A percentile compares a stretch with the other conserved stretches of the same genome.
Evolutionary conservation across 2,329 filamentous ascomycete genomes (phyloP).

Genomic region (Fusarium piperis): DNA sequence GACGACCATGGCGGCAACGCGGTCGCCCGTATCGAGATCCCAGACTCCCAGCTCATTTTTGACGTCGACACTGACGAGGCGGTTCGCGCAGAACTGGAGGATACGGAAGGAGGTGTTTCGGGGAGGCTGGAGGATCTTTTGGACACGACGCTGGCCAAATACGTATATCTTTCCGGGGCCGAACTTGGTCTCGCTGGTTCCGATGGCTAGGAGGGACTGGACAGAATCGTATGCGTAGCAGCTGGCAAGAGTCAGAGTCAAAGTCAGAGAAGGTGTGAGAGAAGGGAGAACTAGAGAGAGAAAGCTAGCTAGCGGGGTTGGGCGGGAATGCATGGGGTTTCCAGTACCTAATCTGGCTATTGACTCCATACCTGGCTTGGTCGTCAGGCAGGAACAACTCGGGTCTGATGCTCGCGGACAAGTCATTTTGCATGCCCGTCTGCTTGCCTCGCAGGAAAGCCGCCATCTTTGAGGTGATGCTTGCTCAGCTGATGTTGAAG

Average conservation of each 20-base stretch:
- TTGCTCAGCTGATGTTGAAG: background rate
- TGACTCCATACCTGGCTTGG: conserved; percentile 83
- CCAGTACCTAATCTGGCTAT: conserved; percentile 77
- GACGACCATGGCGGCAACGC: conserved; percentile 76
- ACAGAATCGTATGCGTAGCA: conserved; percentile 91
- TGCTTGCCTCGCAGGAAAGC: conserved; percentile 92
- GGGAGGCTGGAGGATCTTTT: conserved; percentile 76
- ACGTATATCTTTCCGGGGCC: conserved; percentile 90
- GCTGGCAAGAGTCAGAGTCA: conserved; percentile 52
- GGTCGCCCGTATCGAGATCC: conserved; percentile 76
- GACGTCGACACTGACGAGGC: conserved; percentile 83
- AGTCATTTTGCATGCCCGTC: conserved; percentile 89
- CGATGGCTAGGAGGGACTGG: conserved; percentile 91
- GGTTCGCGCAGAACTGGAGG: conserved; percentile 86
- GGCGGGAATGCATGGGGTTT: conserved; percentile 3
- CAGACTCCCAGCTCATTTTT: conserved; percentile 88
- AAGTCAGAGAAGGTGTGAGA: conserved; percentile 19
- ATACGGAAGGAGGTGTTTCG: conserved; percentile 78
- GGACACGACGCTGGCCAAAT: conserved; percentile 83
- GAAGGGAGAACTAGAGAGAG: conserved; percentile 15
- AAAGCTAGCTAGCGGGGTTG: conserved; percentile 6
- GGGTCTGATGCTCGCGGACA: conserved; percentile 82
- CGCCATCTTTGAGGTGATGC: conserved; percentile 67
- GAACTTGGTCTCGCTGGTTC: conserved; percentile 87
- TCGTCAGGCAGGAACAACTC: conserved; percentile 87